These are phyloP conservation scores for Micractinium sp. DNA, from an alignment of 139 green algal species.

Conservation along the genomic window DNA sequence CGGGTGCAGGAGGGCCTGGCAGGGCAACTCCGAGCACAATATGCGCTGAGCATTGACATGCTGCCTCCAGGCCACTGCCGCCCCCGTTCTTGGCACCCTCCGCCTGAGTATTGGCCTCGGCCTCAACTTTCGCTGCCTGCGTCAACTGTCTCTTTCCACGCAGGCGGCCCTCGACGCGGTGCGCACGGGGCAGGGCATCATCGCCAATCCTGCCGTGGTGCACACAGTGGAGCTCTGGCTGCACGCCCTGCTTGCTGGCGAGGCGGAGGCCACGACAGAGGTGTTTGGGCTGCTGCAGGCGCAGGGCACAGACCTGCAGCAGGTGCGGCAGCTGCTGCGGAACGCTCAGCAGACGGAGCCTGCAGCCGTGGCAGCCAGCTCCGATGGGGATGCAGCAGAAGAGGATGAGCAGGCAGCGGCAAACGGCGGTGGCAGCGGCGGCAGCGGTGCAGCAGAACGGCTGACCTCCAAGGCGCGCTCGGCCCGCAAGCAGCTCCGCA, in stretches of 20 bases:
- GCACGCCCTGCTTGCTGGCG: background rate
- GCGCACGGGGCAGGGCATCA: conserved; percentile 15
- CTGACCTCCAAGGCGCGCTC: background rate
- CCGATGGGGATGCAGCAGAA: background rate
- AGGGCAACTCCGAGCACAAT: background rate
- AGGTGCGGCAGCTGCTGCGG: conserved; percentile 26
- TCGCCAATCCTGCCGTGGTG: conserved; percentile 11
- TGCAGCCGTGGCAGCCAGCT: background rate
- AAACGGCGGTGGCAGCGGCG: background rate
- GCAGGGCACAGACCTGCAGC: conserved; percentile 11
- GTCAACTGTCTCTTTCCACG: background rate
- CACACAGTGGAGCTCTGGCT: conserved; percentile 20
- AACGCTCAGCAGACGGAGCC: conserved; percentile 13
- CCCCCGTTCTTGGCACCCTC: background rate
- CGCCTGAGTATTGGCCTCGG: background rate
- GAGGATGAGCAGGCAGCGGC: background rate
- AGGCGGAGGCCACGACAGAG: background rate
- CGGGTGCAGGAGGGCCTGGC: background rate
- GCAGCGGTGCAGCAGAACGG: background rate
- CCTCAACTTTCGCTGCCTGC: background rate
- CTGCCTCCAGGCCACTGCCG: background rate
- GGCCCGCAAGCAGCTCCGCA: conserved; percentile 29
- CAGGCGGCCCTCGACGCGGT: conserved; percentile 22
- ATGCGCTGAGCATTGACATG: background rate
- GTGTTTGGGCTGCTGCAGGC: conserved; percentile 4